These are phyloP conservation scores for Diplodia sapinea DNA, from an alignment of 2,329 filamentous ascomycete genomes.

Conservation along the genomic window DNA sequence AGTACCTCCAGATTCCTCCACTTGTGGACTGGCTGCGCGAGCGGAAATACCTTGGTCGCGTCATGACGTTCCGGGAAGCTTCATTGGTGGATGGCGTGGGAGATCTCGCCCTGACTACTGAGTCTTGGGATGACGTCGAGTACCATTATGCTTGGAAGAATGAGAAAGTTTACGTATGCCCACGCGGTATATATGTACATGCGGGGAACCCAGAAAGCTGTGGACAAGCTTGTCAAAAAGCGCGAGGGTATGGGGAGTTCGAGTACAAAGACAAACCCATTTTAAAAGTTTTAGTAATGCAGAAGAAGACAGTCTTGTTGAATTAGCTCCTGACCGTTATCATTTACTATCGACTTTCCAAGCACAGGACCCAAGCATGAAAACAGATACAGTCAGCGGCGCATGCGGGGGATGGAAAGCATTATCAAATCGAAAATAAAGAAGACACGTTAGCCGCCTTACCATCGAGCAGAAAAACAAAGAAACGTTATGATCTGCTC, in stretches of 20 bases:
- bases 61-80: slow-evolving; percentile 32
- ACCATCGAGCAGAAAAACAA: too few relatives aligned
- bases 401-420: too few relatives aligned
- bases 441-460: too few relatives aligned
- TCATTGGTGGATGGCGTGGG: neutral
- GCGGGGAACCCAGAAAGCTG: neutral
- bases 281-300: neutral
- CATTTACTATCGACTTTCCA: too few relatives aligned
- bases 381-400: too few relatives aligned
- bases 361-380: too few relatives aligned
- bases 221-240: neutral
- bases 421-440: too few relatives aligned
- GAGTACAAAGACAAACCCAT: neutral
- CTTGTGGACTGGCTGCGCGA: slow-evolving; percentile 41
- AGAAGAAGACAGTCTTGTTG: neutral
- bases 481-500: too few relatives aligned
- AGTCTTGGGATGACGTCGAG: neutral
- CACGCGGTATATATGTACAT: neutral
- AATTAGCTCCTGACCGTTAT: neutral
- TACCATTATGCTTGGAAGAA: neutral
- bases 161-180: neutral
- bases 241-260: neutral
- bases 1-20: slow-evolving; percentile 41
- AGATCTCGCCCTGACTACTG: neutral
- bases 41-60: slow-evolving; percentile 35